phyloP scores from a whole-genome alignment of 257 asterid species.

The Echium plantagineum region DNA sequence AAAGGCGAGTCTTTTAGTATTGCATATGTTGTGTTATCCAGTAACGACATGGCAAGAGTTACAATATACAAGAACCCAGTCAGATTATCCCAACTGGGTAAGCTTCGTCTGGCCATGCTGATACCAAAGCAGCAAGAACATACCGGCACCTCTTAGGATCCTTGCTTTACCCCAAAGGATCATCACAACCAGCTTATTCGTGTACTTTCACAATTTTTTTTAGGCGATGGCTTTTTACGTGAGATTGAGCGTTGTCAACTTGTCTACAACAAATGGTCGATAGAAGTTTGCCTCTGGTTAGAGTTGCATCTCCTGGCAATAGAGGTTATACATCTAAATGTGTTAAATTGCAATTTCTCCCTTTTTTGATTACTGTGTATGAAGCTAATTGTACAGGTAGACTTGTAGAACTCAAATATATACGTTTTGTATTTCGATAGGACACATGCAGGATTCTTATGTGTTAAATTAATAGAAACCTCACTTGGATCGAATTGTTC shows the following conservation, averaged over 20 bases:
- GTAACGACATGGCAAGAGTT: slow-evolving; percentile 44
- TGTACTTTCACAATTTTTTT: too few relatives aligned
- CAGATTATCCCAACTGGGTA: slow-evolving; percentile 63
- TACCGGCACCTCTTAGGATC: neutral
- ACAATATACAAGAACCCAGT: slow-evolving; percentile 68
- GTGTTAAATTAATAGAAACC: too few relatives aligned
- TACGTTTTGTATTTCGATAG: neutral
- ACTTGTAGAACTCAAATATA: neutral
- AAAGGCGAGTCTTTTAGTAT: slow-evolving; percentile 85
- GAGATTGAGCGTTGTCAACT: neutral
- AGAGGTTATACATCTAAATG: neutral
- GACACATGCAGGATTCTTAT: neutral
- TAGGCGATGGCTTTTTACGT: neutral
- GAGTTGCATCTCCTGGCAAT: neutral
- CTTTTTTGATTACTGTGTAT: too few relatives aligned
- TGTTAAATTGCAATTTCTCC: neutral
- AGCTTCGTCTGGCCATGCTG: slow-evolving; percentile 56
- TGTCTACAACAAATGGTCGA: neutral
- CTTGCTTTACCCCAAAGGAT: neutral
- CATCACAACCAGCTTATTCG: too few relatives aligned
- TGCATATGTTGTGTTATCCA: slow-evolving; percentile 59
- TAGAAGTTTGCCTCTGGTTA: neutral
- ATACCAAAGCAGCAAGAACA: slow-evolving; percentile 29
- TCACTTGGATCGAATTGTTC: too few relatives aligned
- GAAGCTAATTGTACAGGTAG: neutral